Evolutionary conservation across 2,329 filamentous ascomycete species (phyloP).

Genomic region (Falciphora oryzae): DNA sequence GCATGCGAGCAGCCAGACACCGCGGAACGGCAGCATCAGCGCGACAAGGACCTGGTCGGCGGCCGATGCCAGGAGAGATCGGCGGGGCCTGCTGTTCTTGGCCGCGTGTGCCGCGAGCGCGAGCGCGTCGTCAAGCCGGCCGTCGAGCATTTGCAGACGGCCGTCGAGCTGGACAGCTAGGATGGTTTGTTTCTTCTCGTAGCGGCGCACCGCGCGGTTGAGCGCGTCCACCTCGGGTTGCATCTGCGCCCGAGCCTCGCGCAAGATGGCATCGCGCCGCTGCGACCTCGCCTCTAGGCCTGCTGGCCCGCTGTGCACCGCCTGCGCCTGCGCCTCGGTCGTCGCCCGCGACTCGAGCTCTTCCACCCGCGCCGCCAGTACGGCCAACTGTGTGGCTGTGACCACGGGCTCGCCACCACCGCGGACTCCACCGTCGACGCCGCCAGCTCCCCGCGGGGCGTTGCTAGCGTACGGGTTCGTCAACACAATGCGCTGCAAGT

Average conservation of each 20-base stretch:
- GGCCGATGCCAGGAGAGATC: constrained; percentile 31
- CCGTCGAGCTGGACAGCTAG: constrained; percentile 71
- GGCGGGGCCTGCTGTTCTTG: constrained; percentile 34
- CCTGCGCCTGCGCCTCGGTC: constrained; percentile 25
- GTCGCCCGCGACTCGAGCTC: constrained; percentile 58
- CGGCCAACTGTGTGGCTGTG: constrained; percentile 40
- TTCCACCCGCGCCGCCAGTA: constrained; percentile 61
- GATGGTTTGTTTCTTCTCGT: constrained; percentile 81
- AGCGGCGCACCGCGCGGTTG: constrained; percentile 80
- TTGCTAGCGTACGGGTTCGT: constrained; percentile 36
- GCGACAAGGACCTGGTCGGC: constrained; percentile 29
- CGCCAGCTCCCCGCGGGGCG: constrained; percentile 9
- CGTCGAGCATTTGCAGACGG: constrained; percentile 65
- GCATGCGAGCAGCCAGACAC: neutral
- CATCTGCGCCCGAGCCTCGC: constrained; percentile 58
- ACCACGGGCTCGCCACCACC: constrained; percentile 23
- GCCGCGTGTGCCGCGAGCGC: constrained; percentile 74
- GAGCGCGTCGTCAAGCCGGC: constrained; percentile 68
- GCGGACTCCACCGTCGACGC: constrained; percentile 23
- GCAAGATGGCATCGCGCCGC: constrained; percentile 28
- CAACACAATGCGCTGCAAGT: constrained; percentile 70
- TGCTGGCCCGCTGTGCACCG: neutral
- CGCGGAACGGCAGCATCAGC: constrained; percentile 18
- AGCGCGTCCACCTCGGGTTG: constrained; percentile 83
- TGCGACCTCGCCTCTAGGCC: constrained; percentile 10